phyloP scores from a whole-genome alignment of 352 stramenopile genomes.

The Globisporangium polare region DNA sequence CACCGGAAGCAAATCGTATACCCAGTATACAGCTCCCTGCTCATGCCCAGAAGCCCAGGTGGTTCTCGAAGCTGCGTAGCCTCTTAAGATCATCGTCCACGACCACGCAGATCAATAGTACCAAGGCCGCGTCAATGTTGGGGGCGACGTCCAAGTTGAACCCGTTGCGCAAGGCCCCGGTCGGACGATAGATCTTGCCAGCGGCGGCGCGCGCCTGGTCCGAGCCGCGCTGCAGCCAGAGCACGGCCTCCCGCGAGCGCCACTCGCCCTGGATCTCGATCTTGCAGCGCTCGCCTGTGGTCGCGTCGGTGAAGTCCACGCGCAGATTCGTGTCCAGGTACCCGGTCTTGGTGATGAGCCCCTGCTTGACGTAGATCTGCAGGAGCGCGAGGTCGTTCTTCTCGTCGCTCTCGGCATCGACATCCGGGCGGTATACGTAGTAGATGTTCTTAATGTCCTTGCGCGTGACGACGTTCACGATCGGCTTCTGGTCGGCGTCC shows the following conservation, averaged over 20 bases:
- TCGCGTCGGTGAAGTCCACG: slow-evolving; percentile 7
- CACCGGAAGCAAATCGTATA: too few relatives aligned
- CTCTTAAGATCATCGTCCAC: slow-evolving; percentile 13
- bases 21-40: too few relatives aligned
- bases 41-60: not conserved
- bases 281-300: slow-evolving; percentile 8
- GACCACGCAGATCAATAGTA: slow-evolving; percentile 7
- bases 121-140: slow-evolving; percentile 5
- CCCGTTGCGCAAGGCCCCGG: not conserved
- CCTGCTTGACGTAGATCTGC: slow-evolving; percentile 12
- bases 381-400: not conserved
- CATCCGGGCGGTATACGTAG: slow-evolving; percentile 9
- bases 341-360: not conserved
- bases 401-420: not conserved
- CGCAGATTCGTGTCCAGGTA: slow-evolving; percentile 11
- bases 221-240: slow-evolving; percentile 5
- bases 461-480: slow-evolving; percentile 3
- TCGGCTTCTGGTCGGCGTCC: not conserved
- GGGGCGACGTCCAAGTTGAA: slow-evolving; percentile 10
- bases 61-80: not conserved
- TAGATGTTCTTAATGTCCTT: slow-evolving; percentile 6
- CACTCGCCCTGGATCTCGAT: slow-evolving; percentile 9
- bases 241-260: slow-evolving; percentile 3
- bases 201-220: not conserved
- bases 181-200: slow-evolving; percentile 7